phyloP scores from a whole-genome alignment of 169 alveolate species.

The Cryptosporidium muris region DNA sequence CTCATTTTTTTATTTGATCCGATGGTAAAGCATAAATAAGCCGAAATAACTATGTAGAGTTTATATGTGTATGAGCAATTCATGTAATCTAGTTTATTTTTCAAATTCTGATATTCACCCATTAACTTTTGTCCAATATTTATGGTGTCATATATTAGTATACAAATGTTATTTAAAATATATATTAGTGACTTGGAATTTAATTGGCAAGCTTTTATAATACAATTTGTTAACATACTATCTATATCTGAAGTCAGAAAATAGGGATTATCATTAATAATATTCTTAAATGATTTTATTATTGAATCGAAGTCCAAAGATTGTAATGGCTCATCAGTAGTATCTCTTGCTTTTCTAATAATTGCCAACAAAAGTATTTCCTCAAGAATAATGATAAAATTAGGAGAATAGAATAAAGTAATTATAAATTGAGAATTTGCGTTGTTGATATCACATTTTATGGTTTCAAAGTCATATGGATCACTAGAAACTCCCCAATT shows the following conservation, averaged over 20 bases:
- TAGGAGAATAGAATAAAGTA: conserved; percentile 1
- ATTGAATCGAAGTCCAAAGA: conserved; percentile 5
- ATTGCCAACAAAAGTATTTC: not conserved
- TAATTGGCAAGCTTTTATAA: too few relatives aligned
- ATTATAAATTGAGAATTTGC: conserved; percentile 5
- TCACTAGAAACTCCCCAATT: not conserved
- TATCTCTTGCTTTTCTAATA: not conserved
- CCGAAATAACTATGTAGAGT: too few relatives aligned
- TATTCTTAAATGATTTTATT: conserved; percentile 1
- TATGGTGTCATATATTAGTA: conserved; percentile 4
- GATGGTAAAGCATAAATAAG: too few relatives aligned
- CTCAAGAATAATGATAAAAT: not conserved
- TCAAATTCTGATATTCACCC: not conserved
- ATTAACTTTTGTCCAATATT: not conserved
- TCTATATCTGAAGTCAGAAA: not conserved
- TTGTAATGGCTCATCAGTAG: not conserved
- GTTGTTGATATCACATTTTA: not conserved
- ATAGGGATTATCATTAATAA: conserved; percentile 22
- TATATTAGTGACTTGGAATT: not conserved
- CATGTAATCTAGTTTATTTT: conserved; percentile 9
- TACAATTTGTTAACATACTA: not conserved
- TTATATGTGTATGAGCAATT: not conserved
- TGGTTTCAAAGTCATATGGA: not conserved
- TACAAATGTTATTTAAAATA: conserved; percentile 17
- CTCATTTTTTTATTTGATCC: not conserved